Percentiles rank a stretch among this genome's conserved stretches.
phyloP scores from a whole-genome alignment of 352 stramenopile species.

The Thraustotheca clavata region DNA sequence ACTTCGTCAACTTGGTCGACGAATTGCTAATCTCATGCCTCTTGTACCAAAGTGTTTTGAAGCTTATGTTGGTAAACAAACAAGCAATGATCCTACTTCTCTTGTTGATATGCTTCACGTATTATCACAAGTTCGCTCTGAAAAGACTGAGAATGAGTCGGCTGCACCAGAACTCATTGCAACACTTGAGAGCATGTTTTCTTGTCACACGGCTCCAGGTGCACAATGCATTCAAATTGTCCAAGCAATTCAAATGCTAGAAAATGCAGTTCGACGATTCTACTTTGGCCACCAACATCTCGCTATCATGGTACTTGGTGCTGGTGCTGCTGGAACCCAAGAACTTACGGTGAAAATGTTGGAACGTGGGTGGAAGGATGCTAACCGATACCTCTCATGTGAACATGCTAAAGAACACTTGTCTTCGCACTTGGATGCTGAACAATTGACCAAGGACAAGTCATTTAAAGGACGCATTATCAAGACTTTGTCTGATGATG shows the following conservation, averaged over 20 bases:
- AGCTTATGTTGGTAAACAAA: not conserved
- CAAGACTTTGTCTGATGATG: not conserved
- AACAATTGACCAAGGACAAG: not conserved
- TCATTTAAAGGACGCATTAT: constrained; percentile 7
- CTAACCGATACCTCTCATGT: constrained; percentile 1
- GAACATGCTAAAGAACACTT: constrained; percentile 13
- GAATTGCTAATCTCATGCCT: constrained; percentile 1
- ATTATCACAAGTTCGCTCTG: constrained; percentile 3
- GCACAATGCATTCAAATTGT: constrained; percentile 1
- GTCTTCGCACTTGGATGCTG: not conserved
- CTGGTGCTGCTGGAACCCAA: not conserved
- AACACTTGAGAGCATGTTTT: not conserved
- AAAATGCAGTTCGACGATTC: constrained; percentile 16
- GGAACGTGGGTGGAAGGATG: constrained; percentile 15
- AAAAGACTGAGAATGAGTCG: not conserved
- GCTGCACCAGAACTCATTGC: not conserved
- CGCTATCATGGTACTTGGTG: constrained; percentile 19
- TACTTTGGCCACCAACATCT: constrained; percentile 21
- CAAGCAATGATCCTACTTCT: not conserved
- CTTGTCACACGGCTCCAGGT: not conserved
- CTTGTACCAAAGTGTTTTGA: not conserved
- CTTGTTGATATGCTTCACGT: constrained; percentile 3
- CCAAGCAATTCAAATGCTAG: constrained; percentile 16
- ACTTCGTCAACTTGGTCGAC: constrained; percentile 1
- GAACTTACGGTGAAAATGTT: constrained; percentile 19